A percentile compares a stretch with the other conserved stretches of the same genome.
These are phyloP conservation scores for Pleurostoma richardsiae DNA, from an alignment of 2,329 filamentous ascomycete species.

Conservation along the genomic window DNA sequence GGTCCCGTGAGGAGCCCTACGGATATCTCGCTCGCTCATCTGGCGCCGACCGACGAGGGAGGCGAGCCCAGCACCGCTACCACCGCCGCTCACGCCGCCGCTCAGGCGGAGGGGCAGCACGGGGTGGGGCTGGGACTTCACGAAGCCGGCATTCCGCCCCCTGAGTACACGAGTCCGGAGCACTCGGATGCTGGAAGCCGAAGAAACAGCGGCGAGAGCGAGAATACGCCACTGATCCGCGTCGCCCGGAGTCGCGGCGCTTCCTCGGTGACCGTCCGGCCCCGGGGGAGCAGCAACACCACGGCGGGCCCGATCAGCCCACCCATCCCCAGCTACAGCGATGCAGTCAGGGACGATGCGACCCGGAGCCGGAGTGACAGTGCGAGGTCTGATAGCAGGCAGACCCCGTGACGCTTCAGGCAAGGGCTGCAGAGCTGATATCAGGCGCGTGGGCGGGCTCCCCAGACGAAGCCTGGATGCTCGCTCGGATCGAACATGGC, in stretches of 20 bases:
- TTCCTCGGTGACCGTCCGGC: conserved; percentile 35
- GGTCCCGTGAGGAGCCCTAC: conserved; percentile 88
- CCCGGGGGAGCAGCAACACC: conserved; percentile 14
- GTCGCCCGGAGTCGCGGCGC: conserved; percentile 44
- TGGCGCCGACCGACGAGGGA: conserved; percentile 66
- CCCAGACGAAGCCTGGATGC: too few relatives aligned
- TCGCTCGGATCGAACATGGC: too few relatives aligned
- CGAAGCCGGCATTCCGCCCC: conserved; percentile 59
- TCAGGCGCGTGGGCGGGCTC: too few relatives aligned
- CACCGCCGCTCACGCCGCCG: conserved; percentile 21
- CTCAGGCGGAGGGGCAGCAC: conserved; percentile 26
- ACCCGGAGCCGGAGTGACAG: conserved; percentile 40
- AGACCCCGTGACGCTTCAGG: conserved; percentile 6
- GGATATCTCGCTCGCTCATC: conserved; percentile 88
- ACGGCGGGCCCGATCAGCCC: conserved; percentile 35
- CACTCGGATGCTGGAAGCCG: conserved; percentile 53
- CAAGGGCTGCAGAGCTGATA: too few relatives aligned
- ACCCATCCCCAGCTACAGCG: conserved; percentile 79
- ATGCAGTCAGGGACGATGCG: conserved; percentile 57
- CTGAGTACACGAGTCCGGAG: conserved; percentile 64
- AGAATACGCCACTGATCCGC: conserved; percentile 47
- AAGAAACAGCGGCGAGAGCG: conserved; percentile 53
- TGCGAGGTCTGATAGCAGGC: conserved; percentile 16
- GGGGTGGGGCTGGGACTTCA: conserved; percentile 41
- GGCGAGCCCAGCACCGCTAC: conserved; percentile 60